phyloP scores from a whole-genome alignment of 2,329 filamentous ascomycete species.

The Domatiomyces catenatus region DNA sequence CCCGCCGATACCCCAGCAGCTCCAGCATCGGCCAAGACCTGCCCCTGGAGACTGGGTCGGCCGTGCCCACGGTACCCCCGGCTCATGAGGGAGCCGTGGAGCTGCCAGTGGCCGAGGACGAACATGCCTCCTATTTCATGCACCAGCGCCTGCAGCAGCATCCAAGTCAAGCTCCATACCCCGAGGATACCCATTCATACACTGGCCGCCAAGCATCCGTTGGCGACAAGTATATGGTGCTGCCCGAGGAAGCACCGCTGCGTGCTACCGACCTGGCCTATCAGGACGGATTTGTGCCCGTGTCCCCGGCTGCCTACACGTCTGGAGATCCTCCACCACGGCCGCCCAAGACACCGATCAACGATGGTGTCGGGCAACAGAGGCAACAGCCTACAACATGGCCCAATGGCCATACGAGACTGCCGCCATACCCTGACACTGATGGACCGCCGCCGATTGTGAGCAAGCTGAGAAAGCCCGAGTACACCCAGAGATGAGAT shows the following conservation, averaged over 20 bases:
- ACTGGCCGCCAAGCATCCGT: conserved; percentile 35
- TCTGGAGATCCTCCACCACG: conserved; percentile 45
- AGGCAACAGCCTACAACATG: conserved; percentile 24
- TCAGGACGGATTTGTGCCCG: conserved; percentile 23
- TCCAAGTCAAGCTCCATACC: conserved; percentile 21
- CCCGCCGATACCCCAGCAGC: conserved; percentile 19
- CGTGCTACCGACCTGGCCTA: conserved; percentile 18
- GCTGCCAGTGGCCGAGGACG: conserved; percentile 37
- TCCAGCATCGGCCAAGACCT: conserved; percentile 12
- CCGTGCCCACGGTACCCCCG: conserved; percentile 23
- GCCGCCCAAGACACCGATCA: conserved; percentile 61
- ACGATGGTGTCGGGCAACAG: conserved; percentile 15
- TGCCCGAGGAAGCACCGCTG: conserved; percentile 35
- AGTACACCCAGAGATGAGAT: conserved; percentile 34
- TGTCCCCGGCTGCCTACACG: conserved; percentile 17
- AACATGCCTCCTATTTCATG: conserved; percentile 26
- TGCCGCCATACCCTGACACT: conserved; percentile 62
- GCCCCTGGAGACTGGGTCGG: conserved; percentile 21
- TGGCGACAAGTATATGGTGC: conserved; percentile 52
- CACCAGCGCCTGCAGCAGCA: conserved; percentile 19
- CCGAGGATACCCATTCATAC: conserved; percentile 15
- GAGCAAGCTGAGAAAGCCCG: conserved; percentile 75
- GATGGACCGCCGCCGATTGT: conserved; percentile 71
- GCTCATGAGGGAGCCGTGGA: conserved; percentile 39
- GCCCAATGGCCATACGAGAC: conserved; percentile 13